These are phyloP conservation scores for Pholiota conissans DNA, from an alignment of 768 basidiomycete genomes.

Conservation along the genomic window DNA sequence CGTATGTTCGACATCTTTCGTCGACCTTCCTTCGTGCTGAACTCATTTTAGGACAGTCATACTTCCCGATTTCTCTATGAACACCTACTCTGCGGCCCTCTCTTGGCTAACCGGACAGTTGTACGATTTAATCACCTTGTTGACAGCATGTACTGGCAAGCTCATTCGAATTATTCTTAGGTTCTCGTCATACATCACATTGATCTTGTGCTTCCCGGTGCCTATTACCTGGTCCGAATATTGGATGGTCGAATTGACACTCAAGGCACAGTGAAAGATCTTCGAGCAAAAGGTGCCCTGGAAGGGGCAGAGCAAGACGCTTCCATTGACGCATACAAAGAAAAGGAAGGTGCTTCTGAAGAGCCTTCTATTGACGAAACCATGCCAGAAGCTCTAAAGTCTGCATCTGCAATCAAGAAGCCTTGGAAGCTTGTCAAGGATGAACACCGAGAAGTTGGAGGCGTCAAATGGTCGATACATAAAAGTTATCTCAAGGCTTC, in stretches of 20 bases:
- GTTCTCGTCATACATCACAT: constrained; percentile 83
- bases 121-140: constrained; percentile 17
- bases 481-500: constrained; percentile 71
- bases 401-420: constrained; percentile 47
- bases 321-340: constrained; percentile 45
- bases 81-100: constrained; percentile 29
- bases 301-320: constrained; percentile 31
- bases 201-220: constrained; percentile 75
- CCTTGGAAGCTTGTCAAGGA: constrained; percentile 78
- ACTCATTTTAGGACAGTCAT: constrained; percentile 29
- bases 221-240: constrained; percentile 74
- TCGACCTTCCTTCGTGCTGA: too few species aligned
- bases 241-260: constrained; percentile 80
- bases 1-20: constrained; percentile 38
- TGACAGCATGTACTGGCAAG: too few species aligned
- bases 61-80: constrained; percentile 34
- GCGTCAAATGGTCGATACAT: constrained; percentile 78
- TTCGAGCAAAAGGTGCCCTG: constrained; percentile 51
- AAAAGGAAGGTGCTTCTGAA: constrained; percentile 39
- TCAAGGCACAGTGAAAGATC: constrained; percentile 66
- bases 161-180: too few species aligned
- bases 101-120: constrained; percentile 32
- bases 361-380: constrained; percentile 24
- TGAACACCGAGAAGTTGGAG: constrained; percentile 77
- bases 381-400: constrained; percentile 21